Conservation (phyloP, 2,329 filamentous ascomycete species). For the Leptosphaerulina australis region DNA sequence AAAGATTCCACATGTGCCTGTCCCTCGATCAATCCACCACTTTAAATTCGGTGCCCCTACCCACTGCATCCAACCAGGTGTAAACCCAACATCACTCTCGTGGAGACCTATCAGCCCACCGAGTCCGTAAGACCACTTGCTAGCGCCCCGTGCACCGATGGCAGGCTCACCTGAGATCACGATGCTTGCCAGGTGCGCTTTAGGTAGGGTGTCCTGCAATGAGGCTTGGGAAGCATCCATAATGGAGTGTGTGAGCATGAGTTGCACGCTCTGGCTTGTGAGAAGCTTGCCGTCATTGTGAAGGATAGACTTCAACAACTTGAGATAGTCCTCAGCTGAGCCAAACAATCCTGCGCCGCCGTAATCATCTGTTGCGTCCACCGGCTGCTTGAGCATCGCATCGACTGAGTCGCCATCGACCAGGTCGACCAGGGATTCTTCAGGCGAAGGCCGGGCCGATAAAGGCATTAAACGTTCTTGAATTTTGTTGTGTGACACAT, state of each 20-base stretch:
- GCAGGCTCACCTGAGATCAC: slow-evolving; percentile 26
- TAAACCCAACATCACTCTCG: slow-evolving; percentile 20
- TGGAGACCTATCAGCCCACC: slow-evolving; percentile 26
- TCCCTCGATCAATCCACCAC: slow-evolving; percentile 39
- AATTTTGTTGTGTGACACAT: slow-evolving; percentile 18
- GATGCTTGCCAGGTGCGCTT: slow-evolving; percentile 13
- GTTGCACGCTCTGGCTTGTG: slow-evolving; percentile 19
- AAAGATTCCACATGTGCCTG: slow-evolving; percentile 33
- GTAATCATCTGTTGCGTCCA: slow-evolving; percentile 23
- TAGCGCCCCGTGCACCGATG: slow-evolving; percentile 15
- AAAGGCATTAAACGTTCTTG: slow-evolving; percentile 27
- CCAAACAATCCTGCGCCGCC: slow-evolving; percentile 29
- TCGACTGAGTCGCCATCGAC: slow-evolving; percentile 4
- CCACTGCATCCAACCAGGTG: slow-evolving; percentile 26
- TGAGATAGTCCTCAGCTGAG: slow-evolving; percentile 28
- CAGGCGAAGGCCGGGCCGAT: slow-evolving; percentile 10
- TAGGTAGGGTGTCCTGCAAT: slow-evolving; percentile 12
- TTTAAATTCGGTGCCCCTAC: slow-evolving; percentile 31
- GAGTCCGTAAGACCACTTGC: slow-evolving; percentile 24
- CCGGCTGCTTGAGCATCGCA: slow-evolving; percentile 1
- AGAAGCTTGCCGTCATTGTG: slow-evolving; percentile 27
- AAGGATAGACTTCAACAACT: slow-evolving; percentile 27
- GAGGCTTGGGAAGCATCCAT: slow-evolving; percentile 9
- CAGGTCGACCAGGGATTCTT: slow-evolving; percentile 17
- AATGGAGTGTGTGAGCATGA: slow-evolving; percentile 23